A percentile compares a stretch with the other conserved stretches of the same genome.
Evolutionary conservation across 371 early-diverging fungal species (phyloP).

Genomic region (Conidiobolus incongruus): DNA sequence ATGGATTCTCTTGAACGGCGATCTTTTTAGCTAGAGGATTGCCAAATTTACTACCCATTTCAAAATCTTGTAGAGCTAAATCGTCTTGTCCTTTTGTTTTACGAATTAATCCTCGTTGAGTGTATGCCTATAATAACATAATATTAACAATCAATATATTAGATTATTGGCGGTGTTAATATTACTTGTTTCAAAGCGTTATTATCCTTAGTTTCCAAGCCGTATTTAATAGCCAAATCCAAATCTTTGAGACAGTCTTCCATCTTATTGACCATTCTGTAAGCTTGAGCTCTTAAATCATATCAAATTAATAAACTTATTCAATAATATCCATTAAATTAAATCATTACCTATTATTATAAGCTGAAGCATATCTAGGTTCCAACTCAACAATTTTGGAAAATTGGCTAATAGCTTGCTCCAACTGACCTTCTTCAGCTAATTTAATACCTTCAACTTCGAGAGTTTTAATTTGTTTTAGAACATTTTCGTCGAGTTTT

Average conservation of each 20-base stretch:
- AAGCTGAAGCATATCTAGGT: conserved; percentile 50
- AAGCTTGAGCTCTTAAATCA: conserved; percentile 40
- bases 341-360: conserved; percentile 48
- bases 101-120: conserved; percentile 57
- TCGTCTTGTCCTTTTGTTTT: conserved; percentile 31
- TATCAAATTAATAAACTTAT: no score
- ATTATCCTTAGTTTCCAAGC: conserved; percentile 26
- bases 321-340: not conserved
- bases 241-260: conserved; percentile 39
- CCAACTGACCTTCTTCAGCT: conserved; percentile 9
- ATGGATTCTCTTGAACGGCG: conserved; percentile 63
- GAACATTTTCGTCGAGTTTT: conserved; percentile 5
- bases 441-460: conserved; percentile 11
- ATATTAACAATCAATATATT: not conserved
- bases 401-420: conserved; percentile 11
- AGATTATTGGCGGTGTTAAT: no score
- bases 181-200: conserved; percentile 37
- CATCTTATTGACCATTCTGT: conserved; percentile 29
- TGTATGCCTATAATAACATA: conserved; percentile 42
- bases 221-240: conserved; percentile 30
- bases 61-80: conserved; percentile 49
- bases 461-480: conserved; percentile 8
- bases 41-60: conserved; percentile 53
- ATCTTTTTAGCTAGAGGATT: conserved; percentile 58
- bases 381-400: conserved; percentile 23